Evolutionary conservation across 768 basidiomycete species (phyloP), one percentile per base, ranked within the genome.

Genomic region (Kwoniella pini): DNA sequence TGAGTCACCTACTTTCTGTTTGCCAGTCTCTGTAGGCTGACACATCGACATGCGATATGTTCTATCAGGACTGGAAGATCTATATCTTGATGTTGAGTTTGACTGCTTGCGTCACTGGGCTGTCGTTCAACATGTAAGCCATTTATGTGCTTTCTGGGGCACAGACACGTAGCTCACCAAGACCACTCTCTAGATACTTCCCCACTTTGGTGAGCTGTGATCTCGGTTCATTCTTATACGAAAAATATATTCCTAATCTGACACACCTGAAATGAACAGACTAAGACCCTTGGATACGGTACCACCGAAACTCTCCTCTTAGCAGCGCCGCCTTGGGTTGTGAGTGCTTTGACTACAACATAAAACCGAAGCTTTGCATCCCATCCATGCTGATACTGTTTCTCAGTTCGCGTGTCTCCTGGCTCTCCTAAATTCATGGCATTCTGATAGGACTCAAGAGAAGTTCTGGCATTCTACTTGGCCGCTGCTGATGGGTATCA

Each of bases 391-490:
- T 36, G 33, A 36, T 15, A 7, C 33, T 36, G 33, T 15, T 15
- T 36, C 7, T 15, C 38, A 68, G 67, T 65, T 69, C 57, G 51
- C 67, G 3, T 69, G 63, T 45, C 26, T 74, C 28, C 44, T 90
- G 6, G 83, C 85, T 1, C 83, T 88, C 64, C 64, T 76, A 26
- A 74, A 75, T 50, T 63, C 65, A 7, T 50, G 72, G 57, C 87
- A 87, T 77, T 89, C 90, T 0, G 91, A 93, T 78, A 79, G 78
- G 55, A 79, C 71, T 15, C 83, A 82, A 21, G 89, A 92, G 70
- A 85, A 89, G 40, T 90, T 84, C 79, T 83, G 80, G 70, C 88
- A 91, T 76, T 85, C 61, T 6, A 62, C 62, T 15, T 64, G 67
- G 63, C 67, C 67, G 5, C 36, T 68, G 33, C 30, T 58, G 21